Base-by-base conservation (phyloP, 169 alveolate genomes). In the Cyclospora cayetanensis region DNA sequence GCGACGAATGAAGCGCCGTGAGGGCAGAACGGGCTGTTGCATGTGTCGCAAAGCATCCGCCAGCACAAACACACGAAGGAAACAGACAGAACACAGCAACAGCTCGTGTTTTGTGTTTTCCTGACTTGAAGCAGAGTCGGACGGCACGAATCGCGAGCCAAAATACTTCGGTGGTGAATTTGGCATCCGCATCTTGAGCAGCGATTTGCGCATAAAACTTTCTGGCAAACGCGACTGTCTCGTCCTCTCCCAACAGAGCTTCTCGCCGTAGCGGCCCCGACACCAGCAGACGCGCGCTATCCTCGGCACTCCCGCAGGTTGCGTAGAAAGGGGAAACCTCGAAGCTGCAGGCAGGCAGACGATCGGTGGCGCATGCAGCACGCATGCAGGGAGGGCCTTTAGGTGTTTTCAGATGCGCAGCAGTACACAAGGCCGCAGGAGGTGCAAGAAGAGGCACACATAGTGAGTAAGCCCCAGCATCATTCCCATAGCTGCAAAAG, bases 91-190 rank as follows among this genome's bases (percentile, higher is more conserved):
- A n/a, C n/a, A n/a, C n/a, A 29, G 83, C 94, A 82, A 83, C 74
- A 37, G 95, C 96, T 41, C 95, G 84, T n/a, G n/a, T n/a, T n/a
- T n/a, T n/a, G n/a, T n/a, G n/a, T n/a, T n/a, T n/a, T 4, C 95
- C 84, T 7, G 96, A 98, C 79, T 95, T 92, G 91, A 96, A 94
- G 87, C 96, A 90, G 88, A 95, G 95, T n/a, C 95, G 95, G 7
- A 96, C 35, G 9, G 97, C 94, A 72, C 96, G 95, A 76, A 95
- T 83, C 2, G 97, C 93, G 63, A 95, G 90, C 98, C 98, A 97
- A 91, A 96, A 97, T 11, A 97, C 95, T 72, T 96, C 97, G 1
- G 98, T 94, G 35, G 96, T 94, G 91, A 96, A 96, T 76, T 96
- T 96, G 9, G 96, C 93, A 20, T 94, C 93, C 27, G 94, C 96